Base-by-base conservation (phyloP, 306 rosid species). In the Gillenia trifoliata region DNA sequence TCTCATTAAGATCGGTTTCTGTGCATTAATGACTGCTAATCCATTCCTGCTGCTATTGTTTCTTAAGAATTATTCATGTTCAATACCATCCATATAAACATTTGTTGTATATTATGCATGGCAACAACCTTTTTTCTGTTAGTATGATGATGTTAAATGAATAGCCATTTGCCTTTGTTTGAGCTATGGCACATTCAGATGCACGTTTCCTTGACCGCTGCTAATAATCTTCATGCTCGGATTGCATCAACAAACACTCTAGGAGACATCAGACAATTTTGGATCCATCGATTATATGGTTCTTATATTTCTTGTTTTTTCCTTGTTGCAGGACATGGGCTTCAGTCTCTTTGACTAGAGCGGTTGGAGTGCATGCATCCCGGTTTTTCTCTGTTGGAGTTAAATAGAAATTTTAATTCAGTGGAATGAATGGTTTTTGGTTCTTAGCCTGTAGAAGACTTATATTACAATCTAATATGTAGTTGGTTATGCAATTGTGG, bases 341-440 rank as follows among this genome's bases (percentile, higher is more conserved):
- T 86, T 92, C 92, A 83, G 93, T 82, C 96, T 90, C 70, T 92
- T 92, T 26, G 98, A 90, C 77, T 90, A 81, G 76, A 80, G 79
- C 38, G 71, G 66, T 74, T 67, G 64, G 16, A 31, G 1, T 71
- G 41, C 67, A 54, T 45, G 23, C 26, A 0, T 11, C 26, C 38
- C 22, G 19, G 30, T 19, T 41, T 41, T 62, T 60, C 13, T 3
- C 56, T 26, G 1, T 65, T 6, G 8, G 10, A 60, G 76, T 72
- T 41, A 2, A 20, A 59, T 72, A 60, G 76, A 41, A 6, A 23
- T 19, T 60, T 60, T 60, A 36, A 23, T 60, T 72, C 4, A 13
- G 13, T 60, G 66, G 28, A 16, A 6, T 28, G 20, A 16, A 59
- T 25, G 34, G 72, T 64, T 75, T 34, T 50, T 65, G 29, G 55